Conservation (phyloP, 768 basidiomycete species). For the Infundibulicybe gibba region DNA sequence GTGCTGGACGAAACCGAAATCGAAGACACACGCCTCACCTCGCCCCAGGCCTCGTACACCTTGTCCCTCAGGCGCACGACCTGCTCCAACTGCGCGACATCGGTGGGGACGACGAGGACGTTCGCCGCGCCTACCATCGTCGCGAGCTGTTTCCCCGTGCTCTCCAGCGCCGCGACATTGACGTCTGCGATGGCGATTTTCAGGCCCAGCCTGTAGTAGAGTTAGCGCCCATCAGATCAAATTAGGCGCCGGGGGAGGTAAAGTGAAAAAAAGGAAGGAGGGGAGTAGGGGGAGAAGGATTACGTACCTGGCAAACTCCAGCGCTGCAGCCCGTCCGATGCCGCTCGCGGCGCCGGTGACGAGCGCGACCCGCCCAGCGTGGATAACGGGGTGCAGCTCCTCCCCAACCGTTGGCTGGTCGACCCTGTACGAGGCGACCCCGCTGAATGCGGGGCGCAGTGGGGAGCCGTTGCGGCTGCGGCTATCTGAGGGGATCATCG, state of each 20-base stretch:
- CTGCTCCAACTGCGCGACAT: slow-evolving; percentile 72
- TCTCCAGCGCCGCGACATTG: slow-evolving; percentile 41
- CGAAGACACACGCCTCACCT: slow-evolving; percentile 57
- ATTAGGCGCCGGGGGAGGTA: slow-evolving; percentile 13
- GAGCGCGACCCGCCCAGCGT: slow-evolving; percentile 65
- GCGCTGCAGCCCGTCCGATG: slow-evolving; percentile 72
- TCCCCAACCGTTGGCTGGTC: slow-evolving; percentile 46
- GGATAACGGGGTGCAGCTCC: slow-evolving; percentile 51
- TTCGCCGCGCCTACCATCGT: slow-evolving; percentile 56
- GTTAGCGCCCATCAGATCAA: slow-evolving; percentile 5
- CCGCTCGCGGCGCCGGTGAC: slow-evolving; percentile 87
- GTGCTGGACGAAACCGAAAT: too few relatives aligned
- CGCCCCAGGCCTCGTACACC: slow-evolving; percentile 87
- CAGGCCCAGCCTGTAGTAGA: slow-evolving; percentile 49
- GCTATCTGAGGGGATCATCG: too few relatives aligned
- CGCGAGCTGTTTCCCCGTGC: slow-evolving; percentile 48
- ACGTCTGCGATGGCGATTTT: slow-evolving; percentile 81
- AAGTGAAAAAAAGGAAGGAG: slow-evolving; percentile 1
- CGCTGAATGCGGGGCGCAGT: slow-evolving; percentile 42
- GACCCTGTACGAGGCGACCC: slow-evolving; percentile 44
- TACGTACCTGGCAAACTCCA: slow-evolving; percentile 75
- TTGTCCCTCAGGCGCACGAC: slow-evolving; percentile 66
- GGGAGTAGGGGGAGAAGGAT: too few relatives aligned
- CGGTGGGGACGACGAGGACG: slow-evolving; percentile 68
- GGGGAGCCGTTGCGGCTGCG: slow-evolving; percentile 49